Conservation (phyloP, 2,329 filamentous ascomycete genomes). For the Bipolaris bicolor region DNA sequence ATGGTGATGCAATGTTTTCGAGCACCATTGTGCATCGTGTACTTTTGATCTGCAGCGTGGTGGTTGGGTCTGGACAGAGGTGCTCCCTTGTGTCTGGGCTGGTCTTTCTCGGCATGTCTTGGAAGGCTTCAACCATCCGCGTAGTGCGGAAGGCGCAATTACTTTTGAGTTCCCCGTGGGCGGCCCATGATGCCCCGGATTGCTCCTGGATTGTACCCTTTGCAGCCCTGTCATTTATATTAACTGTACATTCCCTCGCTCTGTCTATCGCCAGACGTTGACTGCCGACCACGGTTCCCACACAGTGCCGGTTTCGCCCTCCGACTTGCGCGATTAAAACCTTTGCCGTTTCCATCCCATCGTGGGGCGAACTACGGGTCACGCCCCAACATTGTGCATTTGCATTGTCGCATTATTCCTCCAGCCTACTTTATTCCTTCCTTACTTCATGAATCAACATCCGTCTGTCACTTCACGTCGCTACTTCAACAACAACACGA, state of each 20-base stretch:
- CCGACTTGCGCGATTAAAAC: slow-evolving; percentile 10
- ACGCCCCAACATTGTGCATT: slow-evolving; percentile 12
- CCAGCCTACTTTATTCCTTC: background rate
- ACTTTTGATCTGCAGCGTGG: slow-evolving; percentile 10
- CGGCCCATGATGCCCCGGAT: slow-evolving; percentile 3
- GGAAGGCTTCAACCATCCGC: slow-evolving; percentile 10
- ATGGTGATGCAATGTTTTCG: slow-evolving; percentile 9
- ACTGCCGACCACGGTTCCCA: slow-evolving; percentile 1
- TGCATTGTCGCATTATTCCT: slow-evolving; percentile 2
- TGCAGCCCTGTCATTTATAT: slow-evolving; percentile 5
- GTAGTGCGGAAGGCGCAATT: slow-evolving; percentile 18
- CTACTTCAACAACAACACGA: slow-evolving; percentile 1
- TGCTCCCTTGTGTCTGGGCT: slow-evolving; percentile 13
- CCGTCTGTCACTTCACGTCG: background rate
- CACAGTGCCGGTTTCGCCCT: slow-evolving; percentile 17
- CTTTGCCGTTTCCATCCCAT: slow-evolving; percentile 5
- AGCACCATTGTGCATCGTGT: slow-evolving; percentile 8
- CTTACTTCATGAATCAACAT: background rate
- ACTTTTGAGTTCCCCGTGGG: background rate
- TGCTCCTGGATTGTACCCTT: slow-evolving; percentile 3
- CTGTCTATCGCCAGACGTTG: slow-evolving; percentile 2
- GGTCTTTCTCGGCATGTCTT: slow-evolving; percentile 18
- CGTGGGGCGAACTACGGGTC: slow-evolving; percentile 9
- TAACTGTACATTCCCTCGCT: slow-evolving; percentile 1
- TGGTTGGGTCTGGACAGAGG: slow-evolving; percentile 5